phyloP scores from a whole-genome alignment of 2,329 filamentous ascomycete genomes.

The Cytospora piceicola region DNA sequence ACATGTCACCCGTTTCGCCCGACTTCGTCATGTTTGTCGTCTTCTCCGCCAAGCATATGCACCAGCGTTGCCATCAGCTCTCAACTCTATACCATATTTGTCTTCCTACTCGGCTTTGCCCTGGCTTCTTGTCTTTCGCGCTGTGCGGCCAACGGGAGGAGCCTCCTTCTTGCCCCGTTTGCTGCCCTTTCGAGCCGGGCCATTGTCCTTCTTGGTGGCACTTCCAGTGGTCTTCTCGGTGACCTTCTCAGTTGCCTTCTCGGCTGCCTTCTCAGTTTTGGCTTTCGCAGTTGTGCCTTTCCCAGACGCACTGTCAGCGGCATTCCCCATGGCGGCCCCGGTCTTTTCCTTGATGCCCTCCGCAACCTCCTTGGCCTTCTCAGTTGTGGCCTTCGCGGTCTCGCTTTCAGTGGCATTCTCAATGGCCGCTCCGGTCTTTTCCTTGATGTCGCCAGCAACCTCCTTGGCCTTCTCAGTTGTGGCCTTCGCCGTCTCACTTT shows the following conservation, averaged over 20 bases:
- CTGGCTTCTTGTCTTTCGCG: conserved; percentile 47
- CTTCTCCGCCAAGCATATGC: conserved; percentile 1
- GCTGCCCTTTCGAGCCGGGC: conserved; percentile 33
- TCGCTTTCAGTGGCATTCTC: not conserved
- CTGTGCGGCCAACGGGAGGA: conserved; percentile 40
- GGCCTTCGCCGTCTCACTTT: not conserved
- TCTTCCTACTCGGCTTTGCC: conserved; percentile 32
- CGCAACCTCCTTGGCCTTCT: not conserved
- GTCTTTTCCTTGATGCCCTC: conserved; percentile 1
- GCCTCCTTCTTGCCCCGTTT: conserved; percentile 35
- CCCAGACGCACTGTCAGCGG: not conserved
- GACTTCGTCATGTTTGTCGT: not conserved
- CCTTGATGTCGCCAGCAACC: not conserved
- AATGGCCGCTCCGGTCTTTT: not conserved
- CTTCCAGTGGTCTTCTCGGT: not conserved
- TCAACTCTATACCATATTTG: not conserved
- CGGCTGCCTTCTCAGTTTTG: not conserved
- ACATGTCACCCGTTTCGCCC: conserved; percentile 12
- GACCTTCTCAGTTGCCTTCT: not conserved
- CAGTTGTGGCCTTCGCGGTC: not conserved
- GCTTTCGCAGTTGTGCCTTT: not conserved
- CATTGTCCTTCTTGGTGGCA: conserved; percentile 17
- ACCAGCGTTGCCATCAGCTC: not conserved
- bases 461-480: not conserved
- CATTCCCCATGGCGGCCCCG: not conserved